phyloP scores from a whole-genome alignment of 1,139 yeast species.

The Pneumocystis murina region DNA sequence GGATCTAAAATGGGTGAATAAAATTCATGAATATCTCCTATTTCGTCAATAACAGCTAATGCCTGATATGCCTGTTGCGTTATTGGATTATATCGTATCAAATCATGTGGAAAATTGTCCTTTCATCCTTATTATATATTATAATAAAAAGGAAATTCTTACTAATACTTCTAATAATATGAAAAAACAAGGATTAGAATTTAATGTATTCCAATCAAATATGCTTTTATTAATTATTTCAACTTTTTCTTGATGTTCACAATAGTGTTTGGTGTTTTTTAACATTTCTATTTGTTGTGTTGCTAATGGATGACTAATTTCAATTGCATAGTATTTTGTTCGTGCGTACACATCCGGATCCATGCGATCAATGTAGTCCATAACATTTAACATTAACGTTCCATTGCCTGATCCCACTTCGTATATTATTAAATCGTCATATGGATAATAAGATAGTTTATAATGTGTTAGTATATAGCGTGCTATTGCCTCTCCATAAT shows the following conservation, averaged over 20 bases:
- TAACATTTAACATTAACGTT: conserved; percentile 64
- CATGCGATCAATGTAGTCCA: conserved; percentile 45
- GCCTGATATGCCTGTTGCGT: conserved; percentile 66
- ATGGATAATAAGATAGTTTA: conserved; percentile 50
- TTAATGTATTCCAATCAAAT: conserved; percentile 53
- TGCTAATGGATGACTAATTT: conserved; percentile 57
- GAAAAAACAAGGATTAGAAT: conserved; percentile 60
- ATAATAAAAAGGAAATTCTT: background rate
- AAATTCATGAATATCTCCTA: conserved; percentile 65
- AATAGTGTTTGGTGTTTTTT: conserved; percentile 21
- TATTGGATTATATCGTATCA: conserved; percentile 55
- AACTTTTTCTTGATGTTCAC: conserved; percentile 37
- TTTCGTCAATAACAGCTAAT: conserved; percentile 55
- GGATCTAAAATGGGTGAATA: conserved; percentile 54
- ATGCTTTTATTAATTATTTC: conserved; percentile 59
- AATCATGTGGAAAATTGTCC: conserved; percentile 74
- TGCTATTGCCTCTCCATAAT: conserved; percentile 73
- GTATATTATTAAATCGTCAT: conserved; percentile 52
- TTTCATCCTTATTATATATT: background rate
- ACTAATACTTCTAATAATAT: conserved; percentile 64
- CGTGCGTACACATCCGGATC: conserved; percentile 60
- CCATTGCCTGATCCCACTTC: conserved; percentile 92
- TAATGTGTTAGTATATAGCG: conserved; percentile 56
- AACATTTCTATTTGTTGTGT: conserved; percentile 36
- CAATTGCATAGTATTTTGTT: conserved; percentile 61